These are phyloP conservation scores for Trypanosoma melophagium DNA, from an alignment of 208 protist species.

Conservation along the genomic window DNA sequence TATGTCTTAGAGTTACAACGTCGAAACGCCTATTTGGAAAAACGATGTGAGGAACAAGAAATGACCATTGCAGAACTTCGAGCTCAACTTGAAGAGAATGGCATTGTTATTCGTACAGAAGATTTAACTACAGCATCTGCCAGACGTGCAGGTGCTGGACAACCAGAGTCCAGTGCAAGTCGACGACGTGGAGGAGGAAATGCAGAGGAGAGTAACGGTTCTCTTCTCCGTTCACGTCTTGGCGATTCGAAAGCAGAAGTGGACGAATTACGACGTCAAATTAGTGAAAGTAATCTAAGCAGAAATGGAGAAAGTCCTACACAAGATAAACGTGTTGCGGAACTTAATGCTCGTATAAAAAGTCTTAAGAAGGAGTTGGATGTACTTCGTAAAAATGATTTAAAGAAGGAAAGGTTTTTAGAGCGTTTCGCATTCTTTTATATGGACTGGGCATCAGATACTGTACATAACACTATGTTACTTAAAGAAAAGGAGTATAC, in stretches of 20 bases:
- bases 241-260: conserved; percentile 1
- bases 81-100: conserved; percentile 42
- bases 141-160: conserved; percentile 3
- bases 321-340: background rate
- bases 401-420: background rate
- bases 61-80: conserved; percentile 45
- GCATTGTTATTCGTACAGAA: conserved; percentile 20
- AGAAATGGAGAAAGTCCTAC: background rate
- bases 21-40: conserved; percentile 29
- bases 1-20: conserved; percentile 48
- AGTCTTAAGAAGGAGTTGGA: conserved; percentile 13
- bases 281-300: background rate
- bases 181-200: background rate
- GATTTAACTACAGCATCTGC: conserved; percentile 20
- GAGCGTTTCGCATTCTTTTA: conserved; percentile 10
- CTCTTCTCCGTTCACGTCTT: background rate
- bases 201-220: background rate
- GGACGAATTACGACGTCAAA: conserved; percentile 2
- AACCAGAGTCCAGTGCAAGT: conserved; percentile 10
- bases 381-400: conserved; percentile 2
- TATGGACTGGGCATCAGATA: conserved; percentile 1
- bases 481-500: conserved; percentile 21
- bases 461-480: conserved; percentile 14
- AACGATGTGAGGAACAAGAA: conserved; percentile 60
- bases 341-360: conserved; percentile 14